A percentile compares a stretch with the other conserved stretches of the same genome.
Evolutionary conservation across 805 yeast genomes (phyloP).

Genomic region (Dipodascus geniculatus): DNA sequence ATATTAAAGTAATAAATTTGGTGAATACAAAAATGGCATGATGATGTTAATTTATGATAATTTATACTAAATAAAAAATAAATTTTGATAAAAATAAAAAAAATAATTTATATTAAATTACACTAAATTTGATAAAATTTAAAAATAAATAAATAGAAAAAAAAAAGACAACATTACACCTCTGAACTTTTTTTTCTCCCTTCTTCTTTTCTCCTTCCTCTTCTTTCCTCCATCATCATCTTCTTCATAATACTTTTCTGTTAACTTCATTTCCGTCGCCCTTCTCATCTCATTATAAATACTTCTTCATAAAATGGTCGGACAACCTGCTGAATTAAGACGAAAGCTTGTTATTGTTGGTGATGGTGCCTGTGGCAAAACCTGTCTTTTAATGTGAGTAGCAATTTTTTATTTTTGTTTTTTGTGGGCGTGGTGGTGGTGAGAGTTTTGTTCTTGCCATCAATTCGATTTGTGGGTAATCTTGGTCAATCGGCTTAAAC

Average conservation of each 20-base stretch:
- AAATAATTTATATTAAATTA: too few relatives aligned
- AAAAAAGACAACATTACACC: background rate
- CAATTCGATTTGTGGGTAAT: too few relatives aligned
- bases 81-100: too few relatives aligned
- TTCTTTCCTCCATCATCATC: too few relatives aligned
- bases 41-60: too few relatives aligned
- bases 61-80: too few relatives aligned
- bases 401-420: background rate
- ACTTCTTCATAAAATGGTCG: background rate
- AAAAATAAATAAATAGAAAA: background rate
- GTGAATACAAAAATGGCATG: too few relatives aligned
- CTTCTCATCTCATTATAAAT: background rate
- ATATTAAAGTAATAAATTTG: too few relatives aligned
- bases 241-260: background rate
- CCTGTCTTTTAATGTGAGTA: conserved; percentile 59
- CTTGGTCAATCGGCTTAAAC: too few relatives aligned
- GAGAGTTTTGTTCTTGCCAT: background rate
- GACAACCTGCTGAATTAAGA: conserved; percentile 20
- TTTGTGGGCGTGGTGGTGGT: background rate
- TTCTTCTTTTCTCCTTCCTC: background rate
- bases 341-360: conserved; percentile 83
- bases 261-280: background rate
- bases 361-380: conserved; percentile 97
- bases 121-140: too few relatives aligned
- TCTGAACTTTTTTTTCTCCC: background rate